Evolutionary conservation across 495 filamentous ascomycete genomes (phyloP), one percentile per base, ranked within the genome.

Genomic region (Aspergillus saccharolyticus): DNA sequence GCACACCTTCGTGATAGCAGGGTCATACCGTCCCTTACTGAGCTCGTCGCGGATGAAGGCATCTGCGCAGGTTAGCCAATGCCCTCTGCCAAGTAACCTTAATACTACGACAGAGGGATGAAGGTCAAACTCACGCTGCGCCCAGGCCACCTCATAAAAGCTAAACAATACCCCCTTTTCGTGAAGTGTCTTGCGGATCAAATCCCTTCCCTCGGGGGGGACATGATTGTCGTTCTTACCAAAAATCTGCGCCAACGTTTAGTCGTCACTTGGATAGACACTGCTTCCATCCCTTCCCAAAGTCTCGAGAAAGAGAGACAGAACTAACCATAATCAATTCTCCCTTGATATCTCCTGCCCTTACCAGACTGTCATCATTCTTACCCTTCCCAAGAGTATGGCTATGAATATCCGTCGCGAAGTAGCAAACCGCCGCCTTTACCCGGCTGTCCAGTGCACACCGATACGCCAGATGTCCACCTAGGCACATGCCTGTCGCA

Each of bases 31-130:
- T 5, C 91, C 91, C 74, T 96, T 97, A 66, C 86, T 91, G 46
- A 92, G 77, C 73, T 97, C 93, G 66, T 96, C 93, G n/a, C 93
- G 83, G 66, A 97, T 96, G 64, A 97, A 97, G 0, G 91, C 90
- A 76, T 95, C 80, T 81, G 51, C 25, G 8, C 33, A 39, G 6
- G 14, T 39, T 15, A 39, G 33, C 33, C 33, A 5, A 5, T 4
- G 9, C 25, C 25, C 25, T 28, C 9, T 9, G 25, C 25, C 25
- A 3, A 28, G 4, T 9, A 28, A 28, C 25, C 25, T 9, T 15
- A 39, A 39, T 2, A 39, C 33, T 15, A 47, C 10, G 25, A 46
- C 14, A 54, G 46, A 25, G 33, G 45, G 17, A 46, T 5, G 22
- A 49, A 28, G 47, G 24, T 6, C 1, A 45, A 54, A 81, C 83